phyloP scores from a whole-genome alignment of 805 yeast species.

The Myxozyma nipponensis region DNA sequence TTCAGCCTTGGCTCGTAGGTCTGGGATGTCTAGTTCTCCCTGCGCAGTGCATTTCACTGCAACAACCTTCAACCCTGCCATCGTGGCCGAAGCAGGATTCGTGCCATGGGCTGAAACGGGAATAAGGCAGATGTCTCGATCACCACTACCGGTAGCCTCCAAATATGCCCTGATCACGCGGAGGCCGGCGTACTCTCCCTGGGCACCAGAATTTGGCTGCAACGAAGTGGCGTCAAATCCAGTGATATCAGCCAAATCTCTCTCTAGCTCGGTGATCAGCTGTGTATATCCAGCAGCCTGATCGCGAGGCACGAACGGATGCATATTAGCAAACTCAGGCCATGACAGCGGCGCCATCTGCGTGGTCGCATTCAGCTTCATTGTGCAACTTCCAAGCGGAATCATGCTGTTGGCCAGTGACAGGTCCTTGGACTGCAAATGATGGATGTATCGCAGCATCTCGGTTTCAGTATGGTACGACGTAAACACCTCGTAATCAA shows the following conservation, averaged over 20 bases:
- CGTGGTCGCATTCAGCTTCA: conserved; percentile 94
- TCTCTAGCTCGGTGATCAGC: conserved; percentile 69
- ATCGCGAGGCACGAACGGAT: conserved; percentile 86
- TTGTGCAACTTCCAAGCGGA: conserved; percentile 95
- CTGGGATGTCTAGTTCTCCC: conserved; percentile 82
- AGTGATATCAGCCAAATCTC: conserved; percentile 84
- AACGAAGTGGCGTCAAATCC: conserved; percentile 87
- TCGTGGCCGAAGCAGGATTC: conserved; percentile 97
- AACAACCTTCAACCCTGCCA: conserved; percentile 92
- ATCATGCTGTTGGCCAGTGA: conserved; percentile 96
- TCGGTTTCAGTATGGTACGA: conserved; percentile 90
- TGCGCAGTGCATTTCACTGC: conserved; percentile 80
- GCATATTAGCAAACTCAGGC: conserved; percentile 85
- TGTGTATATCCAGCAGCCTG: conserved; percentile 88
- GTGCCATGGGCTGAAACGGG: conserved; percentile 99
- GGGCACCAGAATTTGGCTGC: conserved; percentile 98
- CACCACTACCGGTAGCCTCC: conserved; percentile 61
- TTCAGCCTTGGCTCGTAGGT: conserved; percentile 66
- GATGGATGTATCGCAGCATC: conserved; percentile 84
- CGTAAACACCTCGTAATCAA: conserved; percentile 77
- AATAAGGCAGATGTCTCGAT: conserved; percentile 83
- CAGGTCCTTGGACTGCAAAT: conserved; percentile 79
- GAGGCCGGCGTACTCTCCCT: conserved; percentile 95
- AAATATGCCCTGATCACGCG: conserved; percentile 79
- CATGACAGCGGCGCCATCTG: conserved; percentile 92